Base-by-base conservation (phyloP, 768 basidiomycete species). In the Tricholoma saponaceum region DNA sequence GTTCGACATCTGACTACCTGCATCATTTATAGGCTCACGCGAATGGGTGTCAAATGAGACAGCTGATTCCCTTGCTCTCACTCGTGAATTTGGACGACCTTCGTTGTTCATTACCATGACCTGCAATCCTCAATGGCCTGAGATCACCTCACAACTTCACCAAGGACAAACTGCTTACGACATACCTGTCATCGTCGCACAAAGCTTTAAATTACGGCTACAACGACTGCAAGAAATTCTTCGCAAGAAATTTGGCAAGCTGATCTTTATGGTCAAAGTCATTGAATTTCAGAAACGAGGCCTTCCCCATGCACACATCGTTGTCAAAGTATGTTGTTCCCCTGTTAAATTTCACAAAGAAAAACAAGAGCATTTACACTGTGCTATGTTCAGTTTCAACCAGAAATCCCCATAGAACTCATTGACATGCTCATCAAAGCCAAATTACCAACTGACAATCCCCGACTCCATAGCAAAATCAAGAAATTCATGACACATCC, bases 241-340 rank as follows among this genome's bases (percentile, higher is more conserved):
- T 0, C 60, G 64, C 28, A 65, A 59, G 0, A 72, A 72, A 63
- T 74, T 73, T 14, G 75, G 75, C 0, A 14, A n/a, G 0, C 56
- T 62, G 0, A 8, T 67, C 0, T 77, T 76, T 49, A 37, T 54
- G 13, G 69, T 80, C 4, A 64, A 74, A 23, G 62, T 58, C 9
- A 60, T 77, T 23, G 74, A 79, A 60, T 79, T 78, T 55, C 75
- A 78, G 50, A 78, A 78, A 51, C 66, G 71, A 0, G 75, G 77
- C 0, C 59, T 78, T 0, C 76, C 76, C 0, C 76, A 79, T 60
- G 69, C 69, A 0, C 77, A 79, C 57, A 74, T 77, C 44, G 60
- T 80, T 20, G 46, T 76, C 57, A 74, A 64, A 30, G 47, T 49
- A 25, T 25, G 16, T 23, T 14, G 6, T 46, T 13, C 4, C 25